These are phyloP conservation scores for Penstemon barbatus DNA, from an alignment of 257 asterid species.

Conservation along the genomic window DNA sequence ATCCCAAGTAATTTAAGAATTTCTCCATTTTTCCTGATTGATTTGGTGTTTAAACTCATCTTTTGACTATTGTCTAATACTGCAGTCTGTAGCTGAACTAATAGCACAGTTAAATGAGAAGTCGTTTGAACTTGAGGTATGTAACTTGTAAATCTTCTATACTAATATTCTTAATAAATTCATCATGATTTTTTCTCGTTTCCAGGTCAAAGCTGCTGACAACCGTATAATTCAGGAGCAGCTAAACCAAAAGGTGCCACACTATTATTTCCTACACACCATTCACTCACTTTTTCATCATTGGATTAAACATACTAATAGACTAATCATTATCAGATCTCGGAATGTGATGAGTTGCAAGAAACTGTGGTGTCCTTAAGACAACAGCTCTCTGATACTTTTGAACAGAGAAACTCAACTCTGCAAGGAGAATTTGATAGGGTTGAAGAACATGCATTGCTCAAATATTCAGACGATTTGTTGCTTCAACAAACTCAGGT, in stretches of 20 bases:
- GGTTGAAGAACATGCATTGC: conserved; percentile 43
- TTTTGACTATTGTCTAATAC: conserved; percentile 30
- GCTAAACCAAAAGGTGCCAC: conserved; percentile 78
- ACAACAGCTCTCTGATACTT: conserved; percentile 61
- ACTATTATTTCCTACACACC: conserved; percentile 26
- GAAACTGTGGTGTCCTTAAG: conserved; percentile 61
- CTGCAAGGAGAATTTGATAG: conserved; percentile 36
- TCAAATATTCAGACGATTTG: conserved; percentile 47
- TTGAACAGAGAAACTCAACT: conserved; percentile 43
- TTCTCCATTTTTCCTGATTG: conserved; percentile 19
- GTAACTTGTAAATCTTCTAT: conserved; percentile 24
- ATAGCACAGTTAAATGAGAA: conserved; percentile 84
- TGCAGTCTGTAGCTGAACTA: conserved; percentile 76
- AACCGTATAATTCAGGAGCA: conserved; percentile 93
- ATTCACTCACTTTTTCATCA: conserved; percentile 10
- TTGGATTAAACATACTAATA: conserved; percentile 15
- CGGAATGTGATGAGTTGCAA: conserved; percentile 75
- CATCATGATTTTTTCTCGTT: conserved; percentile 29
- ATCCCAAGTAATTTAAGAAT: conserved; percentile 54
- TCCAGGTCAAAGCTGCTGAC: conserved; percentile 92
- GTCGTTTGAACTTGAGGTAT: conserved; percentile 98
- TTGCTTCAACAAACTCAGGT: conserved; percentile 71
- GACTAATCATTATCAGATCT: conserved; percentile 47
- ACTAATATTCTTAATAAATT: conserved; percentile 5
- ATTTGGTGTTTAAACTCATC: conserved; percentile 16